These are phyloP conservation scores for Botrytis medusae DNA, from an alignment of 2,329 filamentous ascomycete species.

Conservation along the genomic window DNA sequence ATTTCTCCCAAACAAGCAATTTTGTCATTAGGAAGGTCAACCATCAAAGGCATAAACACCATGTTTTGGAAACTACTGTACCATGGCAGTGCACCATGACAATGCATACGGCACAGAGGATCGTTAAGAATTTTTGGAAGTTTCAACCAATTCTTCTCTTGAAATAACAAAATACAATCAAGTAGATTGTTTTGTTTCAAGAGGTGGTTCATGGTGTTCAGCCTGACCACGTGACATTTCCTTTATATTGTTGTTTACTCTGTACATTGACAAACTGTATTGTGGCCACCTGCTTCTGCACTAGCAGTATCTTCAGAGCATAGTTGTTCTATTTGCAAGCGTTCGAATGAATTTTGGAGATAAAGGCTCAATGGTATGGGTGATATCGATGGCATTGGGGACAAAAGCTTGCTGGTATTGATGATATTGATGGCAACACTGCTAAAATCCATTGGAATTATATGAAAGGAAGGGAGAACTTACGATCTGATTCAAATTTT, in stretches of 20 bases:
- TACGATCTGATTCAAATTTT: conserved; percentile 95
- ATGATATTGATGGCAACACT: not conserved
- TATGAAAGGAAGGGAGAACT: conserved; percentile 44
- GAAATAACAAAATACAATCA: not conserved
- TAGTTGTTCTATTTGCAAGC: not conserved
- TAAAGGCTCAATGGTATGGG: not conserved
- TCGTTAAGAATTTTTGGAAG: too few relatives aligned
- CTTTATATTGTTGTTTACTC: not conserved
- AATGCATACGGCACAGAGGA: not conserved
- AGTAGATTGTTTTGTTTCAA: not conserved
- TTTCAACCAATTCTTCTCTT: not conserved
- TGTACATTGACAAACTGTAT: not conserved
- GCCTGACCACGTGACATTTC: not conserved
- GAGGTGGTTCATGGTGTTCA: not conserved
- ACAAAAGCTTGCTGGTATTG: not conserved
- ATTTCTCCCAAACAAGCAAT: not conserved
- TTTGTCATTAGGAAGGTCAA: not conserved
- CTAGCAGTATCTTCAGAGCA: not conserved
- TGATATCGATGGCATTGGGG: not conserved
- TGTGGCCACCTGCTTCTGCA: not conserved
- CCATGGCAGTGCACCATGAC: not conserved
- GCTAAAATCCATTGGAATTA: too few relatives aligned
- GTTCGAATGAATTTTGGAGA: not conserved
- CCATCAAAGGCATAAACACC: not conserved
- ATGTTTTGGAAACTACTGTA: not conserved